Evolutionary conservation across 257 asterid species (phyloP), one percentile per base, ranked within the genome.

Genomic region (Primulina huaijiensis): DNA sequence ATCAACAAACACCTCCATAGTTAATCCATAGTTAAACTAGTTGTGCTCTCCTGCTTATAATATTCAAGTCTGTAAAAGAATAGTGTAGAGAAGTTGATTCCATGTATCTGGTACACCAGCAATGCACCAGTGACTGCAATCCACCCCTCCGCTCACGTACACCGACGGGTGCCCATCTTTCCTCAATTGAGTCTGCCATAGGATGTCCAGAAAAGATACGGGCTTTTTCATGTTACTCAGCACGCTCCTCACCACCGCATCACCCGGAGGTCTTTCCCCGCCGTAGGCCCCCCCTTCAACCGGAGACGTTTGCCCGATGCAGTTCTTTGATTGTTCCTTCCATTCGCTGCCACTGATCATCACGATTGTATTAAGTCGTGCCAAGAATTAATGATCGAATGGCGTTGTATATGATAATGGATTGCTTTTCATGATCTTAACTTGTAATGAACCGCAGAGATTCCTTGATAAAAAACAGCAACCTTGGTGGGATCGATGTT

Each of bases 71-170:
- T 23, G 25, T 23, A 34, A 16, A 57, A 86, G 87, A 79, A 79
- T 66, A 11, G 85, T 67, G 60, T 84, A 90, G 37, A 88, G 53
- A 10, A 90, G 81, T 62, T 84, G 90, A 68, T 92, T 90, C 98
- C 98, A 92, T 20, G 89, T 82, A 78, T 92, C 98, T 0, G 95
- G 92, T 2, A 92, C 96, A 16, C 98, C 98, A 1, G 86, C 86
- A 65, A 90, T 58, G 40, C 98, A 92, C 98, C 98, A 90, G n/a
- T 92, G 98, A 16, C 88, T 85, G 75, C 97, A 92, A 43, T 92
- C 96, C 38, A 75, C 59, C 2, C 62, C 78, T 1, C 75, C 81
- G 16, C 70, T 23, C 0, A 62, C 73, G 69, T 85, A 92, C 2
- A 34, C 59, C 0, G 92, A 84, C 0, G 97, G 95, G 61, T 92